Evolutionary conservation across 2,329 filamentous ascomycete genomes (phyloP).

Genomic region (Clonostachys rosea): DNA sequence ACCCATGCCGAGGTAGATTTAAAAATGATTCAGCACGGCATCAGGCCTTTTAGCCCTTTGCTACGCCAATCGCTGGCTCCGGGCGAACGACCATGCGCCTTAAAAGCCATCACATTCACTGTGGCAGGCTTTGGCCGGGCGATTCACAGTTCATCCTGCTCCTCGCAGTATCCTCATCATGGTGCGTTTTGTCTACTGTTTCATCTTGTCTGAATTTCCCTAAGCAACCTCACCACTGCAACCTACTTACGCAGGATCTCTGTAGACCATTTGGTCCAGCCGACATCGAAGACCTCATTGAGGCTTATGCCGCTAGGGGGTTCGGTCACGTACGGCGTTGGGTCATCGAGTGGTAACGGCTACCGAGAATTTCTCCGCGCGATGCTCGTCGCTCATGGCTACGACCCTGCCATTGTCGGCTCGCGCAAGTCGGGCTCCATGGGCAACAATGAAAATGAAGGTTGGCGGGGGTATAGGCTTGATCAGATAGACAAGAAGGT

Average conservation of each 20-base stretch:
- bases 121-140: no score
- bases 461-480: conserved; percentile 25
- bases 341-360: conserved; percentile 24
- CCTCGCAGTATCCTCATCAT: no score
- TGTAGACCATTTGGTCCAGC: background rate
- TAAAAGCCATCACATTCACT: no score
- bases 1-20: no score
- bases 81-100: no score
- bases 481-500: conserved; percentile 23
- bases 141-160: no score
- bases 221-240: no score
- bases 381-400: conserved; percentile 18
- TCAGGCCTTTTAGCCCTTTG: no score
- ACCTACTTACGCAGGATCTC: background rate
- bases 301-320: conserved; percentile 30
- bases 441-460: conserved; percentile 27
- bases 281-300: background rate
- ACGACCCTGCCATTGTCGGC: conserved; percentile 29
- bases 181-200: no score
- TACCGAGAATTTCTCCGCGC: conserved; percentile 27
- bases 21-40: no score
- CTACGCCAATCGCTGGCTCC: no score
- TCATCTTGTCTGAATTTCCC: no score
- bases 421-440: conserved; percentile 24
- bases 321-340: conserved; percentile 26